Base-by-base conservation (phyloP, 331 rosid species). In the Telfairia occidentalis region DNA sequence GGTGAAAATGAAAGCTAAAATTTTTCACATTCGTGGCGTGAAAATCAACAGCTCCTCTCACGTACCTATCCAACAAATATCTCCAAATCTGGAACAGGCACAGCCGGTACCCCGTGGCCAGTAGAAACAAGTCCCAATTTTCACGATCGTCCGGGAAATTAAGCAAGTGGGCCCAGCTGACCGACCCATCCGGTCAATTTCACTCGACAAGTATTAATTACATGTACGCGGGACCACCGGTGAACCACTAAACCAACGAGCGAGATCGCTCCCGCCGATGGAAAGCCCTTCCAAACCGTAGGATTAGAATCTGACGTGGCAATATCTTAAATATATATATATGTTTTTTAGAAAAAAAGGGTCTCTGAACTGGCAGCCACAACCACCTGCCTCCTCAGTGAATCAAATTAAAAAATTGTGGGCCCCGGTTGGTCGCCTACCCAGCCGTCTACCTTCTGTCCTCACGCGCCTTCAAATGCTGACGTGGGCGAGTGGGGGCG, bases 381-480 rank as follows among this genome's bases (percentile, higher is more conserved):
- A 70, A 70, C 58, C 42, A 70, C 53, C 53, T 42, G 73, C 73
- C 73, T 67, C 73, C 53, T 67, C 73, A 24, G 73, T 70, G 58
- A 70, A 70, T 43, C 55, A 70, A 70, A 70, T 70, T 70, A 15
- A 70, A 70, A 43, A 70, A 70, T 46, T 16, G 75, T 70, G 75
- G 75, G 75, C 26, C 75, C 75, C 9, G 58, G 75, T 70, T 43
- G 58, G 75, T 70, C 57, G 75, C 57, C 75, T 70, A 70, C 75
- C 75, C 12, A 70, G 75, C 75, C 74, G 57, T 45, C 57, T 67
- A 26, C 23, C 8, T 7, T 15, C 15, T 28, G 55, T 46, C 16
- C 18, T 46, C 75, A 70, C 75, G 75, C 75, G 75, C 75, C 49
- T 28, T 23, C 0, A 8, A 38, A 28, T 7, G 2, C 58, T 28